phyloP scores from a whole-genome alignment of 129 eudicot genomes.

The Arctium minus region DNA sequence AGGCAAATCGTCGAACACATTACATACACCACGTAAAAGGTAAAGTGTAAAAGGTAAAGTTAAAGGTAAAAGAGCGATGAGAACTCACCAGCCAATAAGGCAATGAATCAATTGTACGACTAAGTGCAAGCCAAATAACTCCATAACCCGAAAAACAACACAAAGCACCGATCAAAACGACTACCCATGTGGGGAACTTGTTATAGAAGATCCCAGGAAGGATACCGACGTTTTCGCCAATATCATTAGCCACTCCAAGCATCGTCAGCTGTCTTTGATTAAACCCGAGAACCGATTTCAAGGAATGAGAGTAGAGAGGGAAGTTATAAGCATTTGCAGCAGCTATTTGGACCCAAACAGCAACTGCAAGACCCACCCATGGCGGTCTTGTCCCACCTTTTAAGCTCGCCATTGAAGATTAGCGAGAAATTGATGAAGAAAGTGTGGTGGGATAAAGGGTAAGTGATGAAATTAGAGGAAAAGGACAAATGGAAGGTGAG shows the following conservation, averaged over 20 bases:
- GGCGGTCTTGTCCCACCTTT: constrained; percentile 64
- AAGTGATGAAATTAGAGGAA: neutral
- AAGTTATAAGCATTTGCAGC: constrained; percentile 55
- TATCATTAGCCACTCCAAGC: constrained; percentile 68
- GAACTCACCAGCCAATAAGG: constrained; percentile 58
- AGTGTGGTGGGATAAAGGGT: neutral
- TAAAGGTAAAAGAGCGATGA: neutral
- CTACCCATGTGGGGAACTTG: constrained; percentile 56
- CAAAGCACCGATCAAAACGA: constrained; percentile 42
- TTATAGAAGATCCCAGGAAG: constrained; percentile 50
- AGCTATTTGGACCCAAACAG: constrained; percentile 52
- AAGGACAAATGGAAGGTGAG: neutral
- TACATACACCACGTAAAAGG: neutral
- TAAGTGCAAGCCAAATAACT: constrained; percentile 58
- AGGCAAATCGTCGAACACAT: neutral
- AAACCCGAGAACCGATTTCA: constrained; percentile 59
- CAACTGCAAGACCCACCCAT: constrained; percentile 66
- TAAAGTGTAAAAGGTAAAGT: neutral
- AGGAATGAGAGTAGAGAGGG: constrained; percentile 54
- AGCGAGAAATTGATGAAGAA: neutral
- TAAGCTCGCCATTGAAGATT: constrained; percentile 24
- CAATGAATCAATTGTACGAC: constrained; percentile 30
- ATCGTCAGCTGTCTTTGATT: constrained; percentile 55
- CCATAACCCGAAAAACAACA: constrained; percentile 59
- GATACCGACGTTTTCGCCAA: constrained; percentile 58